Conservation (phyloP, 768 basidiomycete genomes). For the Ramaria sp. region DNA sequence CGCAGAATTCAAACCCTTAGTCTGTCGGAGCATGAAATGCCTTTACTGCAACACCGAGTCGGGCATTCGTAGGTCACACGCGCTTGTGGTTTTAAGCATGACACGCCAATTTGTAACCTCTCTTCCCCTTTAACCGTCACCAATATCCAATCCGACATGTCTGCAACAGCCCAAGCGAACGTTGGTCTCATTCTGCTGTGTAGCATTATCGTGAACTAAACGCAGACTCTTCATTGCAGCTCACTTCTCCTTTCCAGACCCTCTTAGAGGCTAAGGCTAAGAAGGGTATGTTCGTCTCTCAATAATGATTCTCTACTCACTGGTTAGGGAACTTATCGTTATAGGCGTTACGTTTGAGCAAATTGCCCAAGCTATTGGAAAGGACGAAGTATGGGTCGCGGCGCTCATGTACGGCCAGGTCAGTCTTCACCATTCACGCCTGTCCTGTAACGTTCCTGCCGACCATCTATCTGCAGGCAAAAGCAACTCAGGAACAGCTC, state of each 20-base stretch:
- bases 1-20: neutral
- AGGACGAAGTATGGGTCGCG: constrained; percentile 76
- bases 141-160: neutral
- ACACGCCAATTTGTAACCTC: neutral
- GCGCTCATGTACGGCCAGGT: constrained; percentile 78
- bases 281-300: constrained; percentile 33
- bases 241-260: neutral
- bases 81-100: neutral
- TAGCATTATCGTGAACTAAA: neutral
- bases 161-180: neutral
- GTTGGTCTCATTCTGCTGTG: neutral
- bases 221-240: neutral
- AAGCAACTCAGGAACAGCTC: constrained; percentile 51
- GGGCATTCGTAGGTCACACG: neutral
- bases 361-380: constrained; percentile 52
- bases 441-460: neutral
- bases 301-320: neutral
- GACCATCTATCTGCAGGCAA: constrained; percentile 37
- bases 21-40: neutral
- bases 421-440: neutral
- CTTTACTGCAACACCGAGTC: neutral
- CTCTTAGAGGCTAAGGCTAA: constrained; percentile 58
- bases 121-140: neutral
- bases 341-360: constrained; percentile 59
- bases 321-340: neutral